Base-by-base conservation (phyloP, 768 basidiomycete genomes). In the Dictyophora rubrovolvata region DNA sequence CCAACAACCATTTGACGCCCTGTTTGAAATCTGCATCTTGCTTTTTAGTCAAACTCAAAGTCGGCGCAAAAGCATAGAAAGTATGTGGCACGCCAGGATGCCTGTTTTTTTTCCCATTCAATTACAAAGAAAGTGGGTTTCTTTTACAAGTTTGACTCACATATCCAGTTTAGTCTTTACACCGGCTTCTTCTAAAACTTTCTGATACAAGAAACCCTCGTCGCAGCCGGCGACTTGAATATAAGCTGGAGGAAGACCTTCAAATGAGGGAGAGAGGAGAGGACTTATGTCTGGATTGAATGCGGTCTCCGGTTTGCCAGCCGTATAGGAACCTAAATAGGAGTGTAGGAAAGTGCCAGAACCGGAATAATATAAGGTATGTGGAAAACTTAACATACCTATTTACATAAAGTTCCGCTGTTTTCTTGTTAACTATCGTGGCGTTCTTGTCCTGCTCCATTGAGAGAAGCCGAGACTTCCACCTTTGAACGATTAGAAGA, bases 41-140 rank as follows among this genome's bases (percentile, higher is more conserved):
- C 46, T 66, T 66, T 28, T n/a, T 54, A 7, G 58, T 55, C 18
- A 47, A 50, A 17, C 47, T 21, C 5, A 64, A 46, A 23, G 60
- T 37, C 20, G 64, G 66, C 42, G 58, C 60, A 21, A 52, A 20
- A 14, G 34, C 47, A 47, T 60, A 36, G 53, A 67, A 66, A 10
- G 61, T 66, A 36, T 70, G 69, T 17, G 62, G 56, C 0, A 66
- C 56, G 10, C 69, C 69, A 2, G 69, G 65, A 59, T 68, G 67
- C 35, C 69, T 69, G 54, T 37, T 14, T 51, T 2, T 20, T 12
- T 20, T 48, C 47, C 21, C 3, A 48, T 2, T 28, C 4, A 28
- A 7, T 28, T 28, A 28, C 2, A 28, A 2, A 2, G 28, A 28
- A 28, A 28, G 4, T 28, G 28, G 7, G 28, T 42, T 42, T 3